Percentiles rank a stretch among this genome's conserved stretches.
phyloP scores from a whole-genome alignment of 352 stramenopile species.

The Phytophthora syringae region DNA sequence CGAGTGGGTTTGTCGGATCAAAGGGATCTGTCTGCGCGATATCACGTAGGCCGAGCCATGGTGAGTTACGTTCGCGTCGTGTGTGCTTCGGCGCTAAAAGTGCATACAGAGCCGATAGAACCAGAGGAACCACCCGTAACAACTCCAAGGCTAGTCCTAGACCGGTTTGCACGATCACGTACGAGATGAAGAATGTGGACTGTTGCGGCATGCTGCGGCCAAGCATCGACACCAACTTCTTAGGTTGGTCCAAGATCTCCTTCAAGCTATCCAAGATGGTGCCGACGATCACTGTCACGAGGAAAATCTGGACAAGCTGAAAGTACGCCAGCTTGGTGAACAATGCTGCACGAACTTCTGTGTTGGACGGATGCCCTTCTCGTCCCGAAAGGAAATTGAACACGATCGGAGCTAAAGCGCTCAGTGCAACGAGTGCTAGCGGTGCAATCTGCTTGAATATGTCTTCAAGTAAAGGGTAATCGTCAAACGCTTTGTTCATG shows the following conservation, averaged over 20 bases:
- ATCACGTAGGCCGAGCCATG: slow-evolving; percentile 63
- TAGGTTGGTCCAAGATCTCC: slow-evolving; percentile 75
- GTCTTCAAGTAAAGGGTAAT: slow-evolving; percentile 63
- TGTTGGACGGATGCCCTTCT: slow-evolving; percentile 75
- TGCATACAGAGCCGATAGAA: slow-evolving; percentile 55
- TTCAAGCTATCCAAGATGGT: slow-evolving; percentile 79
- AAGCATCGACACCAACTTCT: slow-evolving; percentile 73
- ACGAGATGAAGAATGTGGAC: slow-evolving; percentile 88
- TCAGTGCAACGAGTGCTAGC: slow-evolving; percentile 65
- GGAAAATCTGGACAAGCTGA: slow-evolving; percentile 86
- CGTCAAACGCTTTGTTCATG: slow-evolving; percentile 65
- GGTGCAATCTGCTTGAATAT: slow-evolving; percentile 79
- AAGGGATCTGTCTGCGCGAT: slow-evolving; percentile 62
- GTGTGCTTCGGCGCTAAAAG: slow-evolving; percentile 72
- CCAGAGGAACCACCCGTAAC: slow-evolving; percentile 59
- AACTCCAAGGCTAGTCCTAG: slow-evolving; percentile 68
- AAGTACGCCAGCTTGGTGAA: slow-evolving; percentile 87
- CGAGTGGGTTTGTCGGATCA: slow-evolving; percentile 62
- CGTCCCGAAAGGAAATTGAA: slow-evolving; percentile 69
- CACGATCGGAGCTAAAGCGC: slow-evolving; percentile 63
- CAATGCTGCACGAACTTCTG: slow-evolving; percentile 63
- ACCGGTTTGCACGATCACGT: slow-evolving; percentile 75
- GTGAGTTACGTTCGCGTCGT: slow-evolving; percentile 53
- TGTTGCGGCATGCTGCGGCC: slow-evolving; percentile 79
- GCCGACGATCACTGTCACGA: slow-evolving; percentile 78